phyloP scores from a whole-genome alignment of 331 rosid genomes.

The Spiraea crenata region DNA sequence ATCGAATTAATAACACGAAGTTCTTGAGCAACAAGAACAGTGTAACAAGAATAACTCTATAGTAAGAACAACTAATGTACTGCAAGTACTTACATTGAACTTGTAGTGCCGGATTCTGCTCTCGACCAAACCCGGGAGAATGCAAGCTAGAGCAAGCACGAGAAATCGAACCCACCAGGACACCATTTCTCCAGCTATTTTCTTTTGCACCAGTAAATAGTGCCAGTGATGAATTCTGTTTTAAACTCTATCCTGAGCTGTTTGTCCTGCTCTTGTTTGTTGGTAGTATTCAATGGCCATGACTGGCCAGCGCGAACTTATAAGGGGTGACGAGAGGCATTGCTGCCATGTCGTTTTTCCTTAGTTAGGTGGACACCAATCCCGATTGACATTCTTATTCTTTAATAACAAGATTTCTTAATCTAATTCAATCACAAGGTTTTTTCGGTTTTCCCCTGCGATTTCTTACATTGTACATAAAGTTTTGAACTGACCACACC shows the following conservation, averaged over 20 bases:
- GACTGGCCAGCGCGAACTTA: slow-evolving; percentile 54
- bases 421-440: background rate
- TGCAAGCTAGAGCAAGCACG: slow-evolving; percentile 44
- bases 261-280: background rate
- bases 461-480: slow-evolving; percentile 71
- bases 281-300: slow-evolving; percentile 36
- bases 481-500: slow-evolving; percentile 29
- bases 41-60: too few relatives aligned
- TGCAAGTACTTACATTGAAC: slow-evolving; percentile 60
- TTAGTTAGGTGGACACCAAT: slow-evolving; percentile 56
- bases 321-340: slow-evolving; percentile 38
- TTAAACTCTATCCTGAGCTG: background rate
- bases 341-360: slow-evolving; percentile 71
- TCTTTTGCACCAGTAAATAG: background rate
- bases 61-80: too few relatives aligned
- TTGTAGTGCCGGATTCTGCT: slow-evolving; percentile 74
- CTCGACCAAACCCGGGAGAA: slow-evolving; percentile 68
- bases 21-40: background rate
- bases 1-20: too few relatives aligned
- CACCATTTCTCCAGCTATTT: slow-evolving; percentile 31
- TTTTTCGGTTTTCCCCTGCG: background rate
- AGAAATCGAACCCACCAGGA: slow-evolving; percentile 42
- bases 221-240: background rate
- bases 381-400: slow-evolving; percentile 23
- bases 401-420: slow-evolving; percentile 39